Conservation (phyloP, 164 flowering plant genomes). For the Aristolochia contorta region DNA sequence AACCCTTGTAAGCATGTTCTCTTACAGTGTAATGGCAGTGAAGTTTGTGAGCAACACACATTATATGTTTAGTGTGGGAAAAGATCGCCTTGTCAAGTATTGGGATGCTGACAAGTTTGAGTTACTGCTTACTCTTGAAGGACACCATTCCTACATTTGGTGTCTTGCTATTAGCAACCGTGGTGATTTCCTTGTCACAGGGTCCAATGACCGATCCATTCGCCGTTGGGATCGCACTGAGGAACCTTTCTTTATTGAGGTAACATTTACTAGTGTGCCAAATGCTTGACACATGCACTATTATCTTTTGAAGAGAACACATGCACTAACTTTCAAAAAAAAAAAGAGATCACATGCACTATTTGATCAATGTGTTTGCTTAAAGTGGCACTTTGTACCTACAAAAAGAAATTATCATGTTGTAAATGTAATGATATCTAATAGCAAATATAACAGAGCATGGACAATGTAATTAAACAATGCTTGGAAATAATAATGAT, state of each 20-base stretch:
- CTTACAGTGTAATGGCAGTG: slow-evolving; percentile 81
- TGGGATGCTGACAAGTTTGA: slow-evolving; percentile 99
- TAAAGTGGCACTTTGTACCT: neutral
- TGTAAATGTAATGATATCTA: neutral
- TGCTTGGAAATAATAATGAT: neutral
- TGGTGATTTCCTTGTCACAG: slow-evolving; percentile 90
- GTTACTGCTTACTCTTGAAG: slow-evolving; percentile 87
- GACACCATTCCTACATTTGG: slow-evolving; percentile 88
- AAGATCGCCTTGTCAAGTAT: slow-evolving; percentile 83
- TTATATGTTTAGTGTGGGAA: slow-evolving; percentile 89
- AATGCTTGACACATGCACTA: no score
- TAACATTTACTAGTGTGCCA: slow-evolving; percentile 8
- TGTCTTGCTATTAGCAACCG: slow-evolving; percentile 80
- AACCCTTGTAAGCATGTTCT: slow-evolving; percentile 13
- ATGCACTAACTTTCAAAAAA: no score
- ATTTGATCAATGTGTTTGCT: no score
- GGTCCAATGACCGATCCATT: slow-evolving; percentile 89
- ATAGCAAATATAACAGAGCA: neutral
- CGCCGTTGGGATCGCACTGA: slow-evolving; percentile 99
- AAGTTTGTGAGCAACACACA: slow-evolving; percentile 86
- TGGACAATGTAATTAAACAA: no score
- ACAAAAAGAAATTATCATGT: no score
- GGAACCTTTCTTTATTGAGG: slow-evolving; percentile 95
- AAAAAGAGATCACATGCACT: no score
- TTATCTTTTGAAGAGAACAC: no score